Evolutionary conservation across 106 monocot species (phyloP), one percentile per base, ranked within the genome.

Genomic region (Acorus calamus): DNA sequence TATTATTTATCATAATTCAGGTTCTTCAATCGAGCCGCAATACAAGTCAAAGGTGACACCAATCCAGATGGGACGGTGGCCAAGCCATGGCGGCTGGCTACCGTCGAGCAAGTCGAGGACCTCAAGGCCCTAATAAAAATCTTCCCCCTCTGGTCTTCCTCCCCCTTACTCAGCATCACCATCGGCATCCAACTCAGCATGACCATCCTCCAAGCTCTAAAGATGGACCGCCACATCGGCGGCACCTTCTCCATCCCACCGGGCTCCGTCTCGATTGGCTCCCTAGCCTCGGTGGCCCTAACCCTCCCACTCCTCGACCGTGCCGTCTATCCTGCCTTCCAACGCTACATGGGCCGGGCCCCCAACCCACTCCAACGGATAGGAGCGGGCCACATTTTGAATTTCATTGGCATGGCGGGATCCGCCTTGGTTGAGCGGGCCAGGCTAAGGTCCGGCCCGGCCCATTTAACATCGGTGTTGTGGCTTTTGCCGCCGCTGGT

Each of bases 41-140:
- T 81, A 62, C 69, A 72, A 53, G 11, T 60, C 4, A 55, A 64
- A 5, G 81, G 79, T 4, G 79, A 84, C 62, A 65, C 47, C 8
- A 8, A 57, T 4, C 2, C 5, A 0, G 80, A 73, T 7, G 80
- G 72, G 41, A 61, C 69, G 42, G 10, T 67, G 8, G 52, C 62
- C 7, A 58, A 50, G 50, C 85, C 79, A 14, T 83, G 89, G 89
- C 52, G 67, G 6, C 70, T 80, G 3, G 77, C 80, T 75, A 75
- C 80, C 2, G 82, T 89, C 2, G 55, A 63, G 52, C 77, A 89
- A 64, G 85, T 86, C 44, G 89, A 90, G 57, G 86, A 89, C 50
- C 66, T 81, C 59, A 85, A 89, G 77, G 6, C 60, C 42, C 14
- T 89, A 4, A 11, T 86, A 14, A 74, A 79, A 3, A 56, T 89